These are phyloP conservation scores for Lachancea sp. DNA, from an alignment of 805 yeast genomes.

Conservation along the genomic window DNA sequence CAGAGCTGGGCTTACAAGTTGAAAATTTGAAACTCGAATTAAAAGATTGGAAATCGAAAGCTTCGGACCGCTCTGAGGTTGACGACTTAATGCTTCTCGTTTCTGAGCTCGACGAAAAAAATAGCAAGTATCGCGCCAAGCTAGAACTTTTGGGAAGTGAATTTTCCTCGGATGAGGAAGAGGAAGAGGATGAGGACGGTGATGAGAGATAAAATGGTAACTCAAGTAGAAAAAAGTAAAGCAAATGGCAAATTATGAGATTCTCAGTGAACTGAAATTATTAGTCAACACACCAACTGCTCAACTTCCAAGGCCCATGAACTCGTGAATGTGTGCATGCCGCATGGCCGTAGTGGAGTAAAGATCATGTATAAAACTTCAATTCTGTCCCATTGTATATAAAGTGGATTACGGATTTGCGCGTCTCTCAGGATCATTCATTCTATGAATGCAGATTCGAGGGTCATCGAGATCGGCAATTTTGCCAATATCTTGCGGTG, in stretches of 20 bases:
- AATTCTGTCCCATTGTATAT: background rate
- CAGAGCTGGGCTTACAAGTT: background rate
- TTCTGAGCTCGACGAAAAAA: slow-evolving; percentile 69
- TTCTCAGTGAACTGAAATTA: no score
- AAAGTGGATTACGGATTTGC: slow-evolving; percentile 11
- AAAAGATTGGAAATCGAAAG: slow-evolving; percentile 9
- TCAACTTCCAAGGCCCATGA: no score
- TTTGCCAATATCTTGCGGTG: slow-evolving; percentile 81
- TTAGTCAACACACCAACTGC: no score
- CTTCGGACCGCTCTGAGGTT: slow-evolving; percentile 20
- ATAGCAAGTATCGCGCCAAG: slow-evolving; percentile 47
- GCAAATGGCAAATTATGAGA: background rate
- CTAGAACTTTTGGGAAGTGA: slow-evolving; percentile 50
- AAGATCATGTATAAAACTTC: no score
- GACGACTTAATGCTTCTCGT: slow-evolving; percentile 75
- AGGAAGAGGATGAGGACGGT: slow-evolving; percentile 58
- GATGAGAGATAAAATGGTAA: slow-evolving; percentile 56
- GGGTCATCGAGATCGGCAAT: slow-evolving; percentile 56
- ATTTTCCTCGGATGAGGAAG: slow-evolving; percentile 64
- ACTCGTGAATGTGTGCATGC: no score
- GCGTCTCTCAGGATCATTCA: slow-evolving; percentile 38
- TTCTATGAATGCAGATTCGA: slow-evolving; percentile 57
- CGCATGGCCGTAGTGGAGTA: no score
- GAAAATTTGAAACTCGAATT: slow-evolving; percentile 7
- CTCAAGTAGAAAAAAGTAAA: slow-evolving; percentile 13